Base-by-base conservation (phyloP, 768 basidiomycete genomes). In the Podaxis sp. region DNA sequence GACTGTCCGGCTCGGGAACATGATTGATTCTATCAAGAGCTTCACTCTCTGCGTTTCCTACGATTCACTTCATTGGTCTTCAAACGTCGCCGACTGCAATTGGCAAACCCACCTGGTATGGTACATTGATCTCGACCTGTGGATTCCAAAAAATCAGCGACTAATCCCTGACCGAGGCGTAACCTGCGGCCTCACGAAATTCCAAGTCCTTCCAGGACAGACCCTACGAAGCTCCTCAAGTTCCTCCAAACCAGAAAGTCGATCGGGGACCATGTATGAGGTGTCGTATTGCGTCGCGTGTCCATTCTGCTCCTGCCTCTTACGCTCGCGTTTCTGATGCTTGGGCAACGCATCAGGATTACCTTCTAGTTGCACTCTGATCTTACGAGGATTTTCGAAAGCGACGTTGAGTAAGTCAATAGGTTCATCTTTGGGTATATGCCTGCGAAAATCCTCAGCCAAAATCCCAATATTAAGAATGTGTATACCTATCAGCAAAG, bases 341-440 rank as follows among this genome's bases (percentile, higher is more conserved):
- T 80, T 84, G 12, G 78, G 71, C n/a, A 79, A 68, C 0, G 77
- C 78, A 15, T 78, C 79, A 33, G 73, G 64, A 64, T 85, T 84
- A 12, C 82, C 81, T 53, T 80, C 79, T 22, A 75, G 64, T 63
- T 82, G 78, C 3, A 80, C 71, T 51, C 78, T 78, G 13, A 90
- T 75, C 69, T 91, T 90, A 5, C 93, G 84, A n/a, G 95, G 95
- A 69, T 97, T 97, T 71, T 98, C 95, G 67, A 98, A 98, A 1
- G 93, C 93, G 4, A 98, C 93, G 68, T 97, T 97, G 7, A 98
- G 78, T 1, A 98, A 77, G 70, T 98, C 96, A 56, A 98, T 93
- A 0, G 94, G 91, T 71, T 97, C 95, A 51, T 85, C 79, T 17
- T 76, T 55, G 9, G 92, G 87, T 38, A 95, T 71, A 71, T 93